These are phyloP conservation scores for Boletus vermiculosoides DNA, from an alignment of 768 basidiomycete genomes.

Conservation along the genomic window DNA sequence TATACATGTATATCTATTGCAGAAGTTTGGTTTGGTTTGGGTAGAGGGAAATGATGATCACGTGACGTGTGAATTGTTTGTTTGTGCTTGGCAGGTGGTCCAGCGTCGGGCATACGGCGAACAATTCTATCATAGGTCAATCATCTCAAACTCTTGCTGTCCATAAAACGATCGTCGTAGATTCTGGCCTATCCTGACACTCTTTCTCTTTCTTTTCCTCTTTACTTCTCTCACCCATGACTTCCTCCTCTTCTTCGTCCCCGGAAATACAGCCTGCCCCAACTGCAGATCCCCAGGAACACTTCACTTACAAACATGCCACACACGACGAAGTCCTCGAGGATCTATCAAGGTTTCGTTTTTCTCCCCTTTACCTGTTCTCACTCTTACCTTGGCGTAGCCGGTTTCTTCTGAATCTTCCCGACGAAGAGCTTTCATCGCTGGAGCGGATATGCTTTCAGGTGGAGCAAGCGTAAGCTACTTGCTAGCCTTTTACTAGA, in stretches of 20 bases:
- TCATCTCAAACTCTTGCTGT: constrained; percentile 30
- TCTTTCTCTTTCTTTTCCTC: constrained; percentile 32
- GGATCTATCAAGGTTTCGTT: constrained; percentile 77
- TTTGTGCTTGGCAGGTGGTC: constrained; percentile 18
- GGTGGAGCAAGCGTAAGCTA: constrained; percentile 94
- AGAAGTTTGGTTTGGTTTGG: neutral
- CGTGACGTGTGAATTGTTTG: constrained; percentile 24
- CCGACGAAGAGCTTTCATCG: constrained; percentile 86
- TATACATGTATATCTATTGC: constrained; percentile 7
- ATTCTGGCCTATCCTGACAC: constrained; percentile 28
- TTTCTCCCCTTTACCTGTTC: constrained; percentile 5
- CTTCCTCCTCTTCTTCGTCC: constrained; percentile 76
- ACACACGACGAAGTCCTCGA: constrained; percentile 85
- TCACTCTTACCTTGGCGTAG: constrained; percentile 40
- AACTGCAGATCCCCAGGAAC: constrained; percentile 38
- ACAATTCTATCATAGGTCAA: constrained; percentile 25
- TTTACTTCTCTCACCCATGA: constrained; percentile 45
- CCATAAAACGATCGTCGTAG: constrained; percentile 33
- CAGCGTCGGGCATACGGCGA: constrained; percentile 18
- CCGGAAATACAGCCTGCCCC: constrained; percentile 63
- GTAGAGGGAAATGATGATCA: constrained; percentile 5
- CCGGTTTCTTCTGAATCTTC: constrained; percentile 95
- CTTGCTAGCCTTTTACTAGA: constrained; percentile 5
- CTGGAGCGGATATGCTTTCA: constrained; percentile 97
- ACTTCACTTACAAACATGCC: constrained; percentile 64